phyloP scores from a whole-genome alignment of 768 basidiomycete genomes.

The Macrocybe gigantea region DNA sequence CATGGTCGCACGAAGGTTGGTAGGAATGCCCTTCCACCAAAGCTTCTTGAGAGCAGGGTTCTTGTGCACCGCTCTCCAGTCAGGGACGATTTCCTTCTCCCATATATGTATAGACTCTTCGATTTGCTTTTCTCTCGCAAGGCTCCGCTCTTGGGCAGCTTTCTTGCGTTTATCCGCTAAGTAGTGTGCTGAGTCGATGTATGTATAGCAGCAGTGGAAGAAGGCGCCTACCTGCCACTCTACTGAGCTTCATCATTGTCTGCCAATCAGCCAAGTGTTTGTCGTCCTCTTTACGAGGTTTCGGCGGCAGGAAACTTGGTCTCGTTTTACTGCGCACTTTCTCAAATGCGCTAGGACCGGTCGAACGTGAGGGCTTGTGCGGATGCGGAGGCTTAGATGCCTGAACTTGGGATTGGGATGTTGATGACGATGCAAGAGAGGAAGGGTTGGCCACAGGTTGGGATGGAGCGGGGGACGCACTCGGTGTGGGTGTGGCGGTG shows the following conservation, averaged over 20 bases:
- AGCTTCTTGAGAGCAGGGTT: slow-evolving; percentile 60
- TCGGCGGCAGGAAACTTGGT: slow-evolving; percentile 83
- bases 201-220: slow-evolving; percentile 1
- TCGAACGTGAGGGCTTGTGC: slow-evolving; percentile 45
- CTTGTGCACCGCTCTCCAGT: slow-evolving; percentile 73
- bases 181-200: background rate
- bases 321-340: slow-evolving; percentile 80
- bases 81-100: slow-evolving; percentile 76
- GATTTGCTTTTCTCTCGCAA: slow-evolving; percentile 57
- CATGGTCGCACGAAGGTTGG: slow-evolving; percentile 70
- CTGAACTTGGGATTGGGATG: slow-evolving; percentile 14
- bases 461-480: slow-evolving; percentile 8
- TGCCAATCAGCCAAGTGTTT: slow-evolving; percentile 87
- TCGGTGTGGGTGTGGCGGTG: slow-evolving; percentile 9
- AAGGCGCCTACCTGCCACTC: slow-evolving; percentile 52
- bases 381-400: slow-evolving; percentile 15
- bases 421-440: slow-evolving; percentile 22
- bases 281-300: slow-evolving; percentile 65
- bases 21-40: slow-evolving; percentile 89
- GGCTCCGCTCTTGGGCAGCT: slow-evolving; percentile 55
- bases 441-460: slow-evolving; percentile 12
- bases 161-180: slow-evolving; percentile 68
- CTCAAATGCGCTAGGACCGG: slow-evolving; percentile 68
- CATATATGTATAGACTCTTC: slow-evolving; percentile 69
- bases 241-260: slow-evolving; percentile 81